Base-by-base conservation (phyloP, 768 basidiomycete species). In the Rhodotorula taiwanensis region DNA sequence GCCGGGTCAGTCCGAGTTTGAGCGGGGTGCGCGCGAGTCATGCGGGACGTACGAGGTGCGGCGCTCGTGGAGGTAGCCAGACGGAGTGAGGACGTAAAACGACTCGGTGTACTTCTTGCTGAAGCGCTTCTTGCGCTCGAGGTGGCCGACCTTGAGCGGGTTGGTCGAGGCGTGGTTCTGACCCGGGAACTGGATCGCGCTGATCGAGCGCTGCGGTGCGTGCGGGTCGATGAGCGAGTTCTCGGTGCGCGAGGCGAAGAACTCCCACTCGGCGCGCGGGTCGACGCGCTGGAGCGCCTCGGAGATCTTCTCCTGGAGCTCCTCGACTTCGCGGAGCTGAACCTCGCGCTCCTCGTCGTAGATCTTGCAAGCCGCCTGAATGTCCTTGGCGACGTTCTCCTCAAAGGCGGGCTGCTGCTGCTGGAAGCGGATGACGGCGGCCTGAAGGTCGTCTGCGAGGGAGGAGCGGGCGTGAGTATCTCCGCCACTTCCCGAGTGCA, bases 51-150 rank as follows among this genome's bases (percentile, higher is more conserved):
- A 70, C 51, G 56, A 58, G 39, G 72, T 58, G 6, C 57, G 58
- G 64, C 71, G 72, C 62, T 72, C 72, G 67, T 72, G 73, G 23
- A 74, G 68, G 67, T 71, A 72, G 34, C 73, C 73, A 39, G 73
- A 72, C 5, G 72, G 69, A 7, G 73, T 72, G 43, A 74, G 72
- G 52, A 72, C 69, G 64, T 73, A 72, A 58, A 58, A 68, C 11
- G 63, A 47, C 60, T 72, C 71, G 58, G 64, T 69, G 70, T 74
- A 74, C 43, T 63, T 59, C 68, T 71, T 71, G 41, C 65, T 68
- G 67, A 72, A 72, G 27, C 73, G 67, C 70, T 74, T 74, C 73
- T 74, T 74, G 66, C 73, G 70, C 69, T 72, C 71, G 60, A 74
- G 66, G 61, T 55, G 60, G 33, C 73, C 73, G 49, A 60, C 58